phyloP scores from a whole-genome alignment of 2,329 filamentous ascomycete species.

The Coniochaeta pulveracea region DNA sequence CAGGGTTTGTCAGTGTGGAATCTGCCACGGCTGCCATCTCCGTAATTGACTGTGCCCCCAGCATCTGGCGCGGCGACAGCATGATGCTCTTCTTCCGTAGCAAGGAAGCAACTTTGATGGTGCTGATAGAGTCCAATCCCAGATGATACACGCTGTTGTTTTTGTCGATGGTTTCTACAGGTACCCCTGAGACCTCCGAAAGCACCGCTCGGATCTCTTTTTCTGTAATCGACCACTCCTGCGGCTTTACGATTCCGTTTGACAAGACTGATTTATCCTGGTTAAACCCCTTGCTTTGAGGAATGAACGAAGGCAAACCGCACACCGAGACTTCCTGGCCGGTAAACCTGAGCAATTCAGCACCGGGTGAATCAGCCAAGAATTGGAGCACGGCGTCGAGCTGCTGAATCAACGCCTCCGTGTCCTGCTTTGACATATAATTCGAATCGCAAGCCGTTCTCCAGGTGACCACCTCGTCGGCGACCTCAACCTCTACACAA shows the following conservation, averaged over 20 bases:
- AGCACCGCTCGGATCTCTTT: slow-evolving; percentile 33
- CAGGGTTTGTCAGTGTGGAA: neutral
- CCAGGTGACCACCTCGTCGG: slow-evolving; percentile 49
- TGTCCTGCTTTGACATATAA: slow-evolving; percentile 34
- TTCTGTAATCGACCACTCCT: slow-evolving; percentile 23
- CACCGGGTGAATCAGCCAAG: slow-evolving; percentile 37
- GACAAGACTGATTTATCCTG: too few relatives aligned
- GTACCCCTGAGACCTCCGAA: slow-evolving; percentile 47
- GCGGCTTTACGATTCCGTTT: too few relatives aligned
- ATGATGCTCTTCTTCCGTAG: slow-evolving; percentile 52
- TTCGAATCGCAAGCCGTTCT: slow-evolving; percentile 57
- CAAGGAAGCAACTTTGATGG: slow-evolving; percentile 69
- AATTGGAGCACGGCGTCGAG: slow-evolving; percentile 48
- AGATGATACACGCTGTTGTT: slow-evolving; percentile 67
- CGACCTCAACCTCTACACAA: slow-evolving; percentile 68
- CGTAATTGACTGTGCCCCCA: slow-evolving; percentile 52
- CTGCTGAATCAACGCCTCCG: slow-evolving; percentile 38
- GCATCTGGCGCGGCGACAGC: slow-evolving; percentile 59
- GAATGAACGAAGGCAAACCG: slow-evolving; percentile 38
- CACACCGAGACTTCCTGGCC: slow-evolving; percentile 49
- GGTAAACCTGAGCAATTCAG: slow-evolving; percentile 42
- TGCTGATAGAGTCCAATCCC: slow-evolving; percentile 83
- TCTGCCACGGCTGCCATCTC: slow-evolving; percentile 40
- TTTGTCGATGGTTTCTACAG: slow-evolving; percentile 43
- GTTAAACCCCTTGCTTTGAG: slow-evolving; percentile 3